These are phyloP conservation scores for Colletotrichum destructivum DNA, from an alignment of 2,329 filamentous ascomycete genomes.

Conservation along the genomic window DNA sequence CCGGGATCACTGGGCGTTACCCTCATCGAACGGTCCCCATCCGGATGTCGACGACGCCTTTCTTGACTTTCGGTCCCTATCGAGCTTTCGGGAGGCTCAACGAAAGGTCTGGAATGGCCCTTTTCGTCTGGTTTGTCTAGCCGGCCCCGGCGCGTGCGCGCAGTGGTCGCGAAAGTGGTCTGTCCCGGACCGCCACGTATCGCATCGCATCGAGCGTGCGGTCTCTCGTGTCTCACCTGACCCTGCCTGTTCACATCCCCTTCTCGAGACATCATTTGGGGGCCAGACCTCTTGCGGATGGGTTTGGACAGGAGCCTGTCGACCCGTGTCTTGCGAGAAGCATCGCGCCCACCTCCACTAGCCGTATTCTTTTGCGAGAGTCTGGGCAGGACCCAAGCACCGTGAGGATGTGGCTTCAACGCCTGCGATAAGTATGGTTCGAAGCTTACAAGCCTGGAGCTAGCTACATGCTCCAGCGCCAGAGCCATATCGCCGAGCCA, in stretches of 20 bases:
- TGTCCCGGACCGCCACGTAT: not conserved
- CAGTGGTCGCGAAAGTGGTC: not conserved
- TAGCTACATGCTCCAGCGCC: no score
- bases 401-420: no score
- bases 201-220: not conserved
- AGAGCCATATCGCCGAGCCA: no score
- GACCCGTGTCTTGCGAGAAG: not conserved
- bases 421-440: no score
- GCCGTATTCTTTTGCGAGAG: not conserved
- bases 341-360: not conserved
- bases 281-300: not conserved
- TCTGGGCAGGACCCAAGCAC: no score
- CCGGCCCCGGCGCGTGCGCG: not conserved
- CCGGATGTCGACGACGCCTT: not conserved
- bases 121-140: not conserved
- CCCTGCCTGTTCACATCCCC: constrained; percentile 8
- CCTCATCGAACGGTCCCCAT: not conserved
- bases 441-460: no score
- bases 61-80: constrained; percentile 2
- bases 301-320: not conserved
- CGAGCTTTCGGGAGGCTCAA: constrained; percentile 15
- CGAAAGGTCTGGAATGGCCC: constrained; percentile 33
- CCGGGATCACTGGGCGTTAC: constrained; percentile 10
- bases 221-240: not conserved
- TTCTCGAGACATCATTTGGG: not conserved